Conservation (phyloP, 345 rosid species). For the Hevea brasiliensis region DNA sequence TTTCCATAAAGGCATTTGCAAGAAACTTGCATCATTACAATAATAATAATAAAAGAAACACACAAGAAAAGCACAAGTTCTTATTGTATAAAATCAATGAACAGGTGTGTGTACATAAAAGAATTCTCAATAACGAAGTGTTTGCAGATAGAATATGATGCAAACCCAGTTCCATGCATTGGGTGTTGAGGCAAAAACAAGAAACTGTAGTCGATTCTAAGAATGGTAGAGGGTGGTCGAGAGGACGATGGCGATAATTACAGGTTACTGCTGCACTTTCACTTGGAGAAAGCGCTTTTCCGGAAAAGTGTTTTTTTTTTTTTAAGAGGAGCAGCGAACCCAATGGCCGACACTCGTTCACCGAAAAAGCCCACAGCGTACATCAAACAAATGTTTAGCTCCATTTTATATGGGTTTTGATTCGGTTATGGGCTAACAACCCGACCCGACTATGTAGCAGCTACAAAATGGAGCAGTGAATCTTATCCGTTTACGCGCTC, state of each 20-base stretch:
- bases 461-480: background rate
- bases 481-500: conserved; percentile 3
- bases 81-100: background rate
- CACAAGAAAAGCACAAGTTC: background rate
- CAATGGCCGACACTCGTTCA: conserved; percentile 62
- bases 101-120: background rate
- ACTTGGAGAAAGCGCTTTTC: conserved; percentile 16
- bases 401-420: background rate
- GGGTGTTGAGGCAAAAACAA: background rate
- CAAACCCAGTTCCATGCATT: conserved; percentile 39
- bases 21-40: background rate
- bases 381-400: background rate
- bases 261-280: background rate
- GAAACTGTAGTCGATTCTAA: background rate
- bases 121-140: conserved; percentile 15
- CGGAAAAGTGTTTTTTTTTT: conserved; percentile 15
- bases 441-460: conserved; percentile 3
- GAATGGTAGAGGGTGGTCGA: background rate
- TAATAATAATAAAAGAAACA: background rate
- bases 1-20: background rate
- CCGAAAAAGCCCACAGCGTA: background rate
- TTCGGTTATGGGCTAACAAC: background rate
- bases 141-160: conserved; percentile 3
- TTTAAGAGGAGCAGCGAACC: conserved; percentile 27
- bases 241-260: background rate